phyloP scores from a whole-genome alignment of 2,329 filamentous ascomycete species.

The Lachnellula hyalina region DNA sequence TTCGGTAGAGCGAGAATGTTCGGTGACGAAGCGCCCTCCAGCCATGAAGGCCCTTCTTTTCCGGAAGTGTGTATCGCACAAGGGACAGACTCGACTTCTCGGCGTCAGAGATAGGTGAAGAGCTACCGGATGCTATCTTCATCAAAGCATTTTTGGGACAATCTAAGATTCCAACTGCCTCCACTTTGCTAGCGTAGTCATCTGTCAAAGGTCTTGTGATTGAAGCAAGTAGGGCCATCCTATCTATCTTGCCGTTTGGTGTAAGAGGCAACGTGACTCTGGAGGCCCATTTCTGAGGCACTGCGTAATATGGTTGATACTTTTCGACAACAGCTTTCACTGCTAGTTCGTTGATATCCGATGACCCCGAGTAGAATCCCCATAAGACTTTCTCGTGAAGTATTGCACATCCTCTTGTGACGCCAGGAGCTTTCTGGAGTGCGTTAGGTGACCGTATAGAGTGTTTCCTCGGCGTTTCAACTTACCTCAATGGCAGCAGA shows the following conservation, averaged over 20 bases:
- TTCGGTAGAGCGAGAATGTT: slow-evolving; percentile 50
- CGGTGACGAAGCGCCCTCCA: slow-evolving; percentile 13
- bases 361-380: slow-evolving; percentile 40
- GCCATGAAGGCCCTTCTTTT: slow-evolving; percentile 34
- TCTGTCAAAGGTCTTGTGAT: not conserved
- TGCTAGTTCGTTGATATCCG: slow-evolving; percentile 27
- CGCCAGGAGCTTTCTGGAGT: slow-evolving; percentile 31
- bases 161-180: not conserved
- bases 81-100: too few relatives aligned
- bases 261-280: slow-evolving; percentile 45
- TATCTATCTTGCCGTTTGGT: slow-evolving; percentile 52
- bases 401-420: slow-evolving; percentile 44
- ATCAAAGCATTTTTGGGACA: not conserved
- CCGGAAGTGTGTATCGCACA: slow-evolving; percentile 28
- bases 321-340: slow-evolving; percentile 12
- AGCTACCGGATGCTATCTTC: not conserved
- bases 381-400: slow-evolving; percentile 44
- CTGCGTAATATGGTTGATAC: slow-evolving; percentile 50
- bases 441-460: not conserved
- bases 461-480: not conserved
- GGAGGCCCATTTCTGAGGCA: slow-evolving; percentile 42
- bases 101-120: too few relatives aligned
- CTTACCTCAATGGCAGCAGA: slow-evolving; percentile 42
- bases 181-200: not conserved
- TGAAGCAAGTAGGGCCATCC: slow-evolving; percentile 35